Evolutionary conservation across 192 early-diverging fungal species (phyloP).

Genomic region (Cladochytrium replicatum): DNA sequence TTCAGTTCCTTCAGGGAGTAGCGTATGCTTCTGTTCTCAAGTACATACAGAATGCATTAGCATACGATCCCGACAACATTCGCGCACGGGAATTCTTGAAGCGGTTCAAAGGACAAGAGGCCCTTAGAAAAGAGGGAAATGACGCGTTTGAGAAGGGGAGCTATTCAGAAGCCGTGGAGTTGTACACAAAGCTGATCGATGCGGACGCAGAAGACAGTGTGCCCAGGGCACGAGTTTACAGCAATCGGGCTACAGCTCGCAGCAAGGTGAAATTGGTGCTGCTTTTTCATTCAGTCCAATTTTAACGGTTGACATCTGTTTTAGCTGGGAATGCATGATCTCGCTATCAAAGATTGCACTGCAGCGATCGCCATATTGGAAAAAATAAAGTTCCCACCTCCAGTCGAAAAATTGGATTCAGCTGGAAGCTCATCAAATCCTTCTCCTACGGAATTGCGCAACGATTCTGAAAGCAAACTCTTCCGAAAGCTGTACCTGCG

Average conservation of each 20-base stretch:
- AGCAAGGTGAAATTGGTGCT: too few relatives aligned
- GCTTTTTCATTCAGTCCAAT: neutral
- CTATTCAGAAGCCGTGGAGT: constrained; percentile 51
- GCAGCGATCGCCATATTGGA: constrained; percentile 53
- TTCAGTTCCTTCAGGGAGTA: constrained; percentile 65
- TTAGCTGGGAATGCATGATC: constrained; percentile 40
- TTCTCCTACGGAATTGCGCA: constrained; percentile 19
- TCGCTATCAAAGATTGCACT: constrained; percentile 52
- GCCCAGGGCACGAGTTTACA: constrained; percentile 57
- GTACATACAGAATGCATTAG: constrained; percentile 44
- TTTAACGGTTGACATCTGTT: neutral
- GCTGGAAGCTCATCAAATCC: constrained; percentile 4
- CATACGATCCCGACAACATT: constrained; percentile 69
- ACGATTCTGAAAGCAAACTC: constrained; percentile 29
- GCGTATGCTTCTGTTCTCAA: constrained; percentile 18
- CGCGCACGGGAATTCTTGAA: constrained; percentile 56
- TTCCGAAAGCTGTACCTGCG: constrained; percentile 70
- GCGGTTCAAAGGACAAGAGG: constrained; percentile 53
- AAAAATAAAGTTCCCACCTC: constrained; percentile 28
- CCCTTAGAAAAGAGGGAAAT: constrained; percentile 61
- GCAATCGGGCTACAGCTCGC: constrained; percentile 64
- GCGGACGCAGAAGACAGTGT: constrained; percentile 53
- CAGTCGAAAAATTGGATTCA: neutral
- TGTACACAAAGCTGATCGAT: constrained; percentile 57
- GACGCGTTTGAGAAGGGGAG: constrained; percentile 53